Evolutionary conservation across 495 filamentous ascomycete species (phyloP).

Genomic region (Halenospora varia): DNA sequence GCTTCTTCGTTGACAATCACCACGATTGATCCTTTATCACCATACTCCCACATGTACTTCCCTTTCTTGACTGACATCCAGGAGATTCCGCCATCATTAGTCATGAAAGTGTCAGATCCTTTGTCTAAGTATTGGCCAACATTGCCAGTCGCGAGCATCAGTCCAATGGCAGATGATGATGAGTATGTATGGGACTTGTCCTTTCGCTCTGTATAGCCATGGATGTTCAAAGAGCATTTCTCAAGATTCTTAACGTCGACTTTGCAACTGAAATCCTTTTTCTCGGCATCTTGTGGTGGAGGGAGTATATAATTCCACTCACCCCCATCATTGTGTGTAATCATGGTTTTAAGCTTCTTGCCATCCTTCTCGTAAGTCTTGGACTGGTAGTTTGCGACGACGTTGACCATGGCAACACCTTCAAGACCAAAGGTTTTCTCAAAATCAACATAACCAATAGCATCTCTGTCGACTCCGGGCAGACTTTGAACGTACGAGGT

Average conservation of each 20-base stretch:
- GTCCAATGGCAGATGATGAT: conserved; percentile 79
- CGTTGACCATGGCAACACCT: conserved; percentile 82
- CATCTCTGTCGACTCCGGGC: conserved; percentile 70
- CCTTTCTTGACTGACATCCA: conserved; percentile 87
- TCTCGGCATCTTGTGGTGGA: conserved; percentile 62
- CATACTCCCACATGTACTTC: conserved; percentile 85
- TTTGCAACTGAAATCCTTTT: conserved; percentile 65
- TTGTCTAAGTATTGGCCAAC: conserved; percentile 69
- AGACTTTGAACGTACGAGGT: conserved; percentile 87
- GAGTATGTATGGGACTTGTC: conserved; percentile 80
- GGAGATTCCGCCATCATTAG: conserved; percentile 76
- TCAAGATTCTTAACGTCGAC: conserved; percentile 49
- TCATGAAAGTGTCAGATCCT: conserved; percentile 82
- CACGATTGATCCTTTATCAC: conserved; percentile 88
- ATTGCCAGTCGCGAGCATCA: conserved; percentile 90
- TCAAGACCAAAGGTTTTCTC: conserved; percentile 92
- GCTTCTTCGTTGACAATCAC: conserved; percentile 65
- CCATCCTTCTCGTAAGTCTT: conserved; percentile 52
- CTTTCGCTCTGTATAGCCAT: conserved; percentile 86
- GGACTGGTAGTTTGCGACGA: conserved; percentile 68
- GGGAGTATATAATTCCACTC: conserved; percentile 74
- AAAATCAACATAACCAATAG: conserved; percentile 80
- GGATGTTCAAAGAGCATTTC: conserved; percentile 83
- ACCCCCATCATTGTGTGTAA: conserved; percentile 93
- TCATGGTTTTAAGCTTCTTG: conserved; percentile 83